These are phyloP conservation scores for Chrysoporthe cubensis DNA, from an alignment of 2,329 filamentous ascomycete genomes.

Conservation along the genomic window DNA sequence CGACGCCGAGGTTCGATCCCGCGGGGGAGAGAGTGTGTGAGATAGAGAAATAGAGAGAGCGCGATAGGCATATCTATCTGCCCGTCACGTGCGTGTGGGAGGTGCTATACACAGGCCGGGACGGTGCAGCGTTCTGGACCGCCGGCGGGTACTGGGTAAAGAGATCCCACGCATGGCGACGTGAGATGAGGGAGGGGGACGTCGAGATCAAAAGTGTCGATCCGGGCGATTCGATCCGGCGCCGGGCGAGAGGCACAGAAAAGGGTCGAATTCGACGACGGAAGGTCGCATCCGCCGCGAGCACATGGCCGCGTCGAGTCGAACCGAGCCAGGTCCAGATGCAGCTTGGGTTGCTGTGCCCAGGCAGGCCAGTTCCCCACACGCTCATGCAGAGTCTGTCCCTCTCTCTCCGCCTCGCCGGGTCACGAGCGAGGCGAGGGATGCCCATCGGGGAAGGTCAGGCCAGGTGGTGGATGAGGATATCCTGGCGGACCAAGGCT, in stretches of 20 bases:
- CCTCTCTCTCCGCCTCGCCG: neutral
- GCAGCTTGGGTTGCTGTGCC: neutral
- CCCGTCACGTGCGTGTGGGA: too few relatives aligned
- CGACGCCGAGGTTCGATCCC: too few relatives aligned
- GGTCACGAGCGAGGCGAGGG: neutral
- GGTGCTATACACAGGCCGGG: too few relatives aligned
- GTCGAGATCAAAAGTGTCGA: neutral
- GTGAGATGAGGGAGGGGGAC: too few relatives aligned
- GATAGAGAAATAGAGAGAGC: too few relatives aligned
- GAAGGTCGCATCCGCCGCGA: constrained; percentile 5
- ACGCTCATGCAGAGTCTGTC: too few relatives aligned
- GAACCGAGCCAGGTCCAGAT: neutral
- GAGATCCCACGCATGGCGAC: too few relatives aligned
- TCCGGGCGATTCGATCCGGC: neutral
- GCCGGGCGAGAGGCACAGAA: neutral
- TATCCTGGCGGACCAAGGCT: too few relatives aligned
- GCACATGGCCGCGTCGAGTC: neutral
- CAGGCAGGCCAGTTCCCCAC: too few relatives aligned
- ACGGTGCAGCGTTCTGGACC: neutral
- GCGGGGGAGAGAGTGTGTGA: too few relatives aligned
- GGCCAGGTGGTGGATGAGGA: too few relatives aligned
- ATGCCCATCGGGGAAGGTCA: neutral
- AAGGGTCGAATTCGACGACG: neutral
- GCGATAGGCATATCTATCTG: too few relatives aligned
- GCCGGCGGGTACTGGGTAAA: neutral